These are phyloP conservation scores for Heliamphora pulchella DNA, from an alignment of 179 eudicot species.

Conservation along the genomic window DNA sequence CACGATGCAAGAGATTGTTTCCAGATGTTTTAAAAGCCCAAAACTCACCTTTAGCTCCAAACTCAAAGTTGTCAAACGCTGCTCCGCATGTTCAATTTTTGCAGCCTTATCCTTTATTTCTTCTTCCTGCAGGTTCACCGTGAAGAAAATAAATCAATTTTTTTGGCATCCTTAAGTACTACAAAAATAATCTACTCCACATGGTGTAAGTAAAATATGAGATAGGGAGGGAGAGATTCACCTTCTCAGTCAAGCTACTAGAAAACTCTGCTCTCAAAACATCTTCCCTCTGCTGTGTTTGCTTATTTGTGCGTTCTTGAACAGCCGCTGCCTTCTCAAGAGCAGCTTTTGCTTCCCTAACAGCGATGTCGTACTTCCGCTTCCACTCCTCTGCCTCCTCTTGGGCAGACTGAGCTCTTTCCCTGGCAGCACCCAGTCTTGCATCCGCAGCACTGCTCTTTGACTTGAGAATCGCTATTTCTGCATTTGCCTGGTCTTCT, in stretches of 20 bases:
- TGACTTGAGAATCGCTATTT: slow-evolving; percentile 67
- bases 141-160: background rate
- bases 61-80: slow-evolving; percentile 67
- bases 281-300: slow-evolving; percentile 79
- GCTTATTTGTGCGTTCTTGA: slow-evolving; percentile 74
- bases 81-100: slow-evolving; percentile 78
- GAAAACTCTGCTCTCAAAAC: slow-evolving; percentile 70
- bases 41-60: slow-evolving; percentile 72
- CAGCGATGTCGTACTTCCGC: slow-evolving; percentile 78
- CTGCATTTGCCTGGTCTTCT: slow-evolving; percentile 70
- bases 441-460: slow-evolving; percentile 90
- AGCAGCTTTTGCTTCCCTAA: slow-evolving; percentile 81
- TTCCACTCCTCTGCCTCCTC: slow-evolving; percentile 98
- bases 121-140: slow-evolving; percentile 53
- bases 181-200: background rate
- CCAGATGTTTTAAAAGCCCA: background rate
- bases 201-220: background rate
- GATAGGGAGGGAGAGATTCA: slow-evolving; percentile 17
- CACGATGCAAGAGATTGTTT: background rate
- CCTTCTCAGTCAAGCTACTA: slow-evolving; percentile 63
- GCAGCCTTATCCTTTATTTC: slow-evolving; percentile 70
- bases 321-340: slow-evolving; percentile 84
- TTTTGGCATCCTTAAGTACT: background rate
- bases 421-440: slow-evolving; percentile 87
- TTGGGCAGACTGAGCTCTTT: slow-evolving; percentile 79